A percentile compares a stretch with the other conserved stretches of the same genome.
Evolutionary conservation across 208 protist genomes (phyloP).

Genomic region (Crithidia bombi): DNA sequence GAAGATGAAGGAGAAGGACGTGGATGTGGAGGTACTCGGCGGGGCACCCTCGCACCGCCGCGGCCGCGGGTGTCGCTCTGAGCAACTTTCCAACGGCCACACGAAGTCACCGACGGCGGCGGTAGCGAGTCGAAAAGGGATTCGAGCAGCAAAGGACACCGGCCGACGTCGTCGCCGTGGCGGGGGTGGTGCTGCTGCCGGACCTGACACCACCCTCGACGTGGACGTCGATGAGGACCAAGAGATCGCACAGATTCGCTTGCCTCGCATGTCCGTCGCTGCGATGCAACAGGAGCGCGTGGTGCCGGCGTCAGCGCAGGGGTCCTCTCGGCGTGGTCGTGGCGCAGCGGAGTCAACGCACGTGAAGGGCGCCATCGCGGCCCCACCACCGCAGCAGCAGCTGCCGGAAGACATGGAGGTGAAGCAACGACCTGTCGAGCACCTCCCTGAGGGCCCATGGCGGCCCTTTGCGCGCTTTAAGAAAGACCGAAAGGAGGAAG

Average conservation of each 20-base stretch:
- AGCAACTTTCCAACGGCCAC: background rate
- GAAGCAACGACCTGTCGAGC: constrained; percentile 40
- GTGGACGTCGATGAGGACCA: constrained; percentile 15
- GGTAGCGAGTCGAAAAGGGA: background rate
- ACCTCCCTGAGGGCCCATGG: constrained; percentile 71
- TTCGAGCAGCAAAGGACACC: constrained; percentile 1
- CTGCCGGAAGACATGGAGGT: constrained; percentile 28
- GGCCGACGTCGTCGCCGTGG: constrained; percentile 9
- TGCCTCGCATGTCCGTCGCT: constrained; percentile 40
- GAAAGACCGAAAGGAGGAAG: constrained; percentile 31
- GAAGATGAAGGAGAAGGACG: too few relatives aligned
- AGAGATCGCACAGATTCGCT: constrained; percentile 24
- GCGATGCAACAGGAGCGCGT: constrained; percentile 42
- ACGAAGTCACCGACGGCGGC: background rate
- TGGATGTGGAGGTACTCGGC: too few relatives aligned
- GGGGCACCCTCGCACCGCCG: background rate
- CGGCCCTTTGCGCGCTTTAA: constrained; percentile 74
- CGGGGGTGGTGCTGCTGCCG: background rate
- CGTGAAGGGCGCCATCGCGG: background rate
- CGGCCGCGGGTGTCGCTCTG: constrained; percentile 4
- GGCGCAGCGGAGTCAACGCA: background rate
- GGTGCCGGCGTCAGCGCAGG: background rate
- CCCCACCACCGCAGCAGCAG: constrained; percentile 3
- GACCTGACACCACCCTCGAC: background rate
- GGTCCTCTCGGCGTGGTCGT: background rate